A percentile compares a stretch with the other conserved stretches of the same genome.
Conservation (phyloP, 139 green algal species). For the Choricystis sp. region DNA sequence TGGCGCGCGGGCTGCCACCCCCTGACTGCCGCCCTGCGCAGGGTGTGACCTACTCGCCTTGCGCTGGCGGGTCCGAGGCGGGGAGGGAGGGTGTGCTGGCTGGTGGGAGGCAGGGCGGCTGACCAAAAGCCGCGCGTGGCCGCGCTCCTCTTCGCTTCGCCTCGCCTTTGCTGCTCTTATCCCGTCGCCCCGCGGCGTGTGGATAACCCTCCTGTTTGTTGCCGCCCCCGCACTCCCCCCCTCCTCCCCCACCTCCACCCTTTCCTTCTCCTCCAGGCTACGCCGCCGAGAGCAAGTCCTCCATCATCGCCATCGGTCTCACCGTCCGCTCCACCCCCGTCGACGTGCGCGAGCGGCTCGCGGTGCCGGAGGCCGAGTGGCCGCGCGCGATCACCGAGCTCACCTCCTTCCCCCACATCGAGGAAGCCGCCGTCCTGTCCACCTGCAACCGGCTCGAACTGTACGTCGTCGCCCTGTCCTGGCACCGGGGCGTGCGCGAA, state of each 20-base stretch:
- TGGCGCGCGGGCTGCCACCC: too few species aligned
- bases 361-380: constrained; percentile 90
- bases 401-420: constrained; percentile 82
- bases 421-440: constrained; percentile 91
- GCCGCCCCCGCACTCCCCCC: not conserved
- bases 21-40: too few species aligned
- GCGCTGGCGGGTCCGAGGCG: too few species aligned
- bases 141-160: too few species aligned
- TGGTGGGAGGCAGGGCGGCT: too few species aligned
- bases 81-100: too few species aligned
- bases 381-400: constrained; percentile 86
- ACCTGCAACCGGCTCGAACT: constrained; percentile 99
- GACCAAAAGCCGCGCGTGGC: too few species aligned
- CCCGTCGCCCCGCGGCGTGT: not conserved
- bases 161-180: not conserved
- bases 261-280: constrained; percentile 54
- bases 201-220: not conserved
- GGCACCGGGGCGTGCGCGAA: constrained; percentile 84
- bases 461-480: constrained; percentile 88
- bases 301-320: constrained; percentile 90
- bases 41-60: too few species aligned
- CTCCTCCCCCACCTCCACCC: not conserved
- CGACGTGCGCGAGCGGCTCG: constrained; percentile 92
- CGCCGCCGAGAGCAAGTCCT: constrained; percentile 70
- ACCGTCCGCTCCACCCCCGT: constrained; percentile 92